These are phyloP conservation scores for Coemansia sp. DNA, from an alignment of 192 early-diverging fungal genomes.

Conservation along the genomic window DNA sequence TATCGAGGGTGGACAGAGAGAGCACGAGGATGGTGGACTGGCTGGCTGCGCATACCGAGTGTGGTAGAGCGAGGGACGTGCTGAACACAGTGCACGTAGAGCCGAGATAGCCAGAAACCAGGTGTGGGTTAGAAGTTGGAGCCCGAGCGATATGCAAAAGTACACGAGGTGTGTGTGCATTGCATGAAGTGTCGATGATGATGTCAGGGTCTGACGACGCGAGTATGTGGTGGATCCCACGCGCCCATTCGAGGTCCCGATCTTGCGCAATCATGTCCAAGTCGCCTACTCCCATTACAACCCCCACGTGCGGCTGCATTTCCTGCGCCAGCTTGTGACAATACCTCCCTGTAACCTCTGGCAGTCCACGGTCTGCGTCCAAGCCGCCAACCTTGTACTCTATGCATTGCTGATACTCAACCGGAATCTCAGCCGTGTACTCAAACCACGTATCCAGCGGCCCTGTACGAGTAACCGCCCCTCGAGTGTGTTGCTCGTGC, in stretches of 20 bases:
- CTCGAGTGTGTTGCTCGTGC: no score
- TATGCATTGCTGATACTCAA: background rate
- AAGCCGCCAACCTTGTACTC: background rate
- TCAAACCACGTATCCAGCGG: background rate
- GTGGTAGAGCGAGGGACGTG: no score
- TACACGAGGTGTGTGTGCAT: no score
- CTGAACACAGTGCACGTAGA: no score
- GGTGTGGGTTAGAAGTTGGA: no score
- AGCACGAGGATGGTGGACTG: no score
- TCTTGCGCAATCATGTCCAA: background rate
- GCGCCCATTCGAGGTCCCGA: background rate
- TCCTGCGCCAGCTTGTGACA: conserved; percentile 5
- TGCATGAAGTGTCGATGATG: background rate
- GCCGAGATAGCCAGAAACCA: no score
- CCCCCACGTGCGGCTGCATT: background rate
- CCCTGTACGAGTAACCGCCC: background rate
- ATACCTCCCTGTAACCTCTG: background rate
- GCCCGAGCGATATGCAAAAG: no score
- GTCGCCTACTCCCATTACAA: background rate
- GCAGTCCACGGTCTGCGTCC: background rate
- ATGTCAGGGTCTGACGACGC: background rate
- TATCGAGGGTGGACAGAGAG: no score
- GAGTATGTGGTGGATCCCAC: background rate
- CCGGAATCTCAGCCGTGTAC: background rate
- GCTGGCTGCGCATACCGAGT: no score